These are phyloP conservation scores for Rhodamnia argentea DNA, from an alignment of 345 rosid species.

Conservation along the genomic window DNA sequence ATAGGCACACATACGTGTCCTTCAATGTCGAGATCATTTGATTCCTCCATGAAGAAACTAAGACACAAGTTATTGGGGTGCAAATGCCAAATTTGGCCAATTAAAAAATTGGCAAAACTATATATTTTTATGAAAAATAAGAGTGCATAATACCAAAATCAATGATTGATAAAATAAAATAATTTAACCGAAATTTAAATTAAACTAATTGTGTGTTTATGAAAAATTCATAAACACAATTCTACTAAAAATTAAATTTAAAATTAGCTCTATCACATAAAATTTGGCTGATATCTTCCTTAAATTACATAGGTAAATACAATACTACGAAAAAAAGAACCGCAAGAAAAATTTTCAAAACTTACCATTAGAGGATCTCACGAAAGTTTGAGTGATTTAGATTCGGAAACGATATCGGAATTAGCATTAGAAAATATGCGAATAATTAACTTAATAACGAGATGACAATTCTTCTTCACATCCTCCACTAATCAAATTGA, in stretches of 20 bases:
- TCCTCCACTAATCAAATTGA: background rate
- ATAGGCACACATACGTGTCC: background rate
- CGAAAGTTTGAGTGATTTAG: background rate
- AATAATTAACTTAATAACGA: background rate
- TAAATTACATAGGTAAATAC: background rate
- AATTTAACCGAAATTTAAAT: background rate
- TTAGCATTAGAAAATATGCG: background rate
- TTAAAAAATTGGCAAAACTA: background rate
- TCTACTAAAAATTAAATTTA: background rate
- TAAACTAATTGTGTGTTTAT: background rate
- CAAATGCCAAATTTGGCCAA: background rate
- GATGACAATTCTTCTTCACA: background rate
- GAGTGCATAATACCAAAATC: background rate
- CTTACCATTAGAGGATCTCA: background rate
- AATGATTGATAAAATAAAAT: background rate
- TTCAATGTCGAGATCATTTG: background rate
- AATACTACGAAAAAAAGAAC: background rate
- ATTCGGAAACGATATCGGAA: background rate
- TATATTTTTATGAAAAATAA: background rate
- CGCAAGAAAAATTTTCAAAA: background rate
- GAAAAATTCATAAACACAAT: background rate
- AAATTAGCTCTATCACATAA: background rate
- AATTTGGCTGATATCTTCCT: background rate
- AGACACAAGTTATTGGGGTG: background rate
- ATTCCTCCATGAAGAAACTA: background rate